Base-by-base conservation (phyloP, 257 asterid genomes). In the Fraxinus quadrangulata region DNA sequence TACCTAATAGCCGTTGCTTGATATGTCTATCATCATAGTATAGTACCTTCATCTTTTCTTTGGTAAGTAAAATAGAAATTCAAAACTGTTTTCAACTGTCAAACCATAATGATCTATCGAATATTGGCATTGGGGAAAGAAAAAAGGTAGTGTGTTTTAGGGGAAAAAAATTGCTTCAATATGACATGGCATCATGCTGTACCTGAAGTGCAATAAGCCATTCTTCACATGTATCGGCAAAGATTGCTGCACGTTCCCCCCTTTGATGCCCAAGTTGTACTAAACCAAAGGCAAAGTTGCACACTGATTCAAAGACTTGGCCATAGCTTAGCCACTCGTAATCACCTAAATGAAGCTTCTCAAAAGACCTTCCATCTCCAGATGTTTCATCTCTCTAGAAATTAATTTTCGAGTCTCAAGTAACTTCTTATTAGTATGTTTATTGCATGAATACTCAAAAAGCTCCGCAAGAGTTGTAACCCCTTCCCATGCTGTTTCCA, bases 181-280 rank as follows among this genome's bases (percentile, higher is more conserved):
- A 8, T 8, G 3, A 8, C 42, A 37, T 37, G 74, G 72, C 67
- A 1, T 37, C 42, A 10, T 9, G 19, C 47, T 40, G 30, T 81
- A 95, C 99, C 99, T 96, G 99, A 84, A 96, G 80, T 13, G 99
- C 97, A 78, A 96, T 86, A 79, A 93, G 88, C 99, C 99, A 96
- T 85, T 96, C 98, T 78, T 88, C 91, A 40, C 98, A 80, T 33
- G 99, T 96, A 85, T 96, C 99, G 75, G 99, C 98, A 89, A 93
- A 96, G 56, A 96, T 93, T 39, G 98, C 99, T n/a, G 79, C 97
- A 51, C 97, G 94, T 77, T 96, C 99, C 67, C 89, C 96, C 87
- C 76, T 96, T 81, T 79, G 86, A 87, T 96, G 98, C 76, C 99
- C 99, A 70, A 96, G 94, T 74, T 90, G 83, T 70, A 81, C 94